Conservation (phyloP, 202 grass and related monocot species). For the Alloteropsis angusta region DNA sequence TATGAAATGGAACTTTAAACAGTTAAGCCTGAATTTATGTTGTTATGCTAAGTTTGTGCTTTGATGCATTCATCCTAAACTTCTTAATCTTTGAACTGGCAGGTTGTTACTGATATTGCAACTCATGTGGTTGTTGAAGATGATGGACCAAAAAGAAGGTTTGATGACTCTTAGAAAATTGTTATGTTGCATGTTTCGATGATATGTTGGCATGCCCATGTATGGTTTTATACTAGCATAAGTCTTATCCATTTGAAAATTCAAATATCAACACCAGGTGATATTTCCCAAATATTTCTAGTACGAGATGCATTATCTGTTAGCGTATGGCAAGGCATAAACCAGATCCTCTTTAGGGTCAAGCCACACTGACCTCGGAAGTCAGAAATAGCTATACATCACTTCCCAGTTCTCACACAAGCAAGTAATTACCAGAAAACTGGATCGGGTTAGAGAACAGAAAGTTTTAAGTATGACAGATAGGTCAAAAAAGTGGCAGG, state of each 20-base stretch:
- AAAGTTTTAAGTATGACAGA: neutral
- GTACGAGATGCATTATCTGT: neutral
- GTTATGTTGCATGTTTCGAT: neutral
- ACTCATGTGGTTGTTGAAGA: slow-evolving; percentile 72
- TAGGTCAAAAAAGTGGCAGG: neutral
- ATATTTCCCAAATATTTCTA: neutral
- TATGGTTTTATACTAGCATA: neutral
- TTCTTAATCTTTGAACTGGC: slow-evolving; percentile 28
- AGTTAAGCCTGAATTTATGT: neutral
- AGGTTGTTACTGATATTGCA: slow-evolving; percentile 74
- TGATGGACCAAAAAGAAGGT: slow-evolving; percentile 94
- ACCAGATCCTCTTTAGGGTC: neutral
- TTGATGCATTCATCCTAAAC: neutral
- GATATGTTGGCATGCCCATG: neutral
- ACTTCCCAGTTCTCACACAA: neutral
- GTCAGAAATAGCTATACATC: neutral
- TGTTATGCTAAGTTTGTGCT: neutral
- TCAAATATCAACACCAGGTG: neutral
- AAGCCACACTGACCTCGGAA: neutral
- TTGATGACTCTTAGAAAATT: slow-evolving; percentile 12
- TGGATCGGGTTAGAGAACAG: neutral
- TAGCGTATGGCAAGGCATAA: neutral
- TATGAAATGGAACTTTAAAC: neutral
- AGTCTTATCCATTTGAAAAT: neutral
- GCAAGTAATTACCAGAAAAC: neutral